Percentiles rank a stretch among this genome's conserved stretches.
phyloP scores from a whole-genome alignment of 345 rosid genomes.

The Gossypium australe region DNA sequence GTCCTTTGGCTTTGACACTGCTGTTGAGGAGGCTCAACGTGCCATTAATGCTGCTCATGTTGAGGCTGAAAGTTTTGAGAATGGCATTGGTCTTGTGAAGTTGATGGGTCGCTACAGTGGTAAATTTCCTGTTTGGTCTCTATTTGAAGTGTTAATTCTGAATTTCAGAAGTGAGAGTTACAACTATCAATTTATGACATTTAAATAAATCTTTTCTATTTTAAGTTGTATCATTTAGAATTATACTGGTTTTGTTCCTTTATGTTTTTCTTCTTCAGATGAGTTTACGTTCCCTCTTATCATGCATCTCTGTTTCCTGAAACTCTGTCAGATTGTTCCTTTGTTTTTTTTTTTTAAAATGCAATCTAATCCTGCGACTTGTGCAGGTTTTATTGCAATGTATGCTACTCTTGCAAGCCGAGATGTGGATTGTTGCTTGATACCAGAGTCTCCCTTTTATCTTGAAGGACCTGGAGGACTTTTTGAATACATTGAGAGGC shows the following conservation, averaged over 20 bases:
- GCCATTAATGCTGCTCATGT: conserved; percentile 95
- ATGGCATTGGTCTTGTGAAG: conserved; percentile 84
- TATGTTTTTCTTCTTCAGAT: background rate
- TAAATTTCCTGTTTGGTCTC: conserved; percentile 27
- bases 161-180: background rate
- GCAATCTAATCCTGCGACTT: conserved; percentile 3
- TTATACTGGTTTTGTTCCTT: background rate
- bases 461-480: conserved; percentile 84
- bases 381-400: conserved; percentile 80
- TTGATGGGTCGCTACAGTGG: conserved; percentile 92
- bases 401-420: conserved; percentile 84
- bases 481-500: conserved; percentile 53
- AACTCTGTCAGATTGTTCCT: background rate
- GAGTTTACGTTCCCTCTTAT: background rate
- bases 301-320: background rate
- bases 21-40: conserved; percentile 95
- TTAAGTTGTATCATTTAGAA: background rate
- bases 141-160: conserved; percentile 2
- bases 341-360: background rate
- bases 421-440: conserved; percentile 89
- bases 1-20: conserved; percentile 92
- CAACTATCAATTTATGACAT: background rate
- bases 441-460: conserved; percentile 84
- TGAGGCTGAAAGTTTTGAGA: conserved; percentile 75
- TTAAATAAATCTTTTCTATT: background rate